Conservation (phyloP, 805 yeast genomes). For the Kuraishia capsulata region DNA sequence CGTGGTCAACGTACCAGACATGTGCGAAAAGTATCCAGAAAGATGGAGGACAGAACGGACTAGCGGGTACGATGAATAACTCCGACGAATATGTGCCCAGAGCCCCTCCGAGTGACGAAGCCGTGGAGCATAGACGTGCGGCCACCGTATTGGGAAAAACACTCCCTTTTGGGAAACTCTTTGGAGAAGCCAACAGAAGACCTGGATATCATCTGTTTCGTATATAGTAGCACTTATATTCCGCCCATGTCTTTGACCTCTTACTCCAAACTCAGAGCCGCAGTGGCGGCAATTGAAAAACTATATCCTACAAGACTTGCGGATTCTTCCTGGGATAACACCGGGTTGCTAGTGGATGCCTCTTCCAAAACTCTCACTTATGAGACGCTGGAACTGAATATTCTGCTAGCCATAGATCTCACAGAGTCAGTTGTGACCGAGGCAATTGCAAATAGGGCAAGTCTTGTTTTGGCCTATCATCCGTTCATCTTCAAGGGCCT, state of each 20-base stretch:
- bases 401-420: constrained; percentile 73
- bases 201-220: too few relatives aligned
- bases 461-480: constrained; percentile 76
- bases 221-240: too few relatives aligned
- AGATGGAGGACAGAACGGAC: too few relatives aligned
- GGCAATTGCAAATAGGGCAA: constrained; percentile 49
- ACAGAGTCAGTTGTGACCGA: constrained; percentile 81
- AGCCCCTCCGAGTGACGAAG: neutral
- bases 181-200: too few relatives aligned
- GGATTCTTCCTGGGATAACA: constrained; percentile 90
- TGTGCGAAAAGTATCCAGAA: too few relatives aligned
- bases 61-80: neutral
- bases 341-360: constrained; percentile 81
- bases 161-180: too few relatives aligned
- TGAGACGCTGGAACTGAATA: constrained; percentile 8
- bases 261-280: constrained; percentile 25
- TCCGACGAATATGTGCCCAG: neutral
- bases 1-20: constrained; percentile 15
- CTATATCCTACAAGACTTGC: constrained; percentile 79
- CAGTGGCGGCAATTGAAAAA: constrained; percentile 50
- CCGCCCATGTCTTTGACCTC: too few relatives aligned
- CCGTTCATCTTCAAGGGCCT: constrained; percentile 91
- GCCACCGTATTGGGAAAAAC: too few relatives aligned
- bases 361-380: constrained; percentile 16
- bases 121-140: too few relatives aligned